phyloP scores from a whole-genome alignment of 2,329 filamentous ascomycete genomes.

The Furcasterigmium furcatum region DNA sequence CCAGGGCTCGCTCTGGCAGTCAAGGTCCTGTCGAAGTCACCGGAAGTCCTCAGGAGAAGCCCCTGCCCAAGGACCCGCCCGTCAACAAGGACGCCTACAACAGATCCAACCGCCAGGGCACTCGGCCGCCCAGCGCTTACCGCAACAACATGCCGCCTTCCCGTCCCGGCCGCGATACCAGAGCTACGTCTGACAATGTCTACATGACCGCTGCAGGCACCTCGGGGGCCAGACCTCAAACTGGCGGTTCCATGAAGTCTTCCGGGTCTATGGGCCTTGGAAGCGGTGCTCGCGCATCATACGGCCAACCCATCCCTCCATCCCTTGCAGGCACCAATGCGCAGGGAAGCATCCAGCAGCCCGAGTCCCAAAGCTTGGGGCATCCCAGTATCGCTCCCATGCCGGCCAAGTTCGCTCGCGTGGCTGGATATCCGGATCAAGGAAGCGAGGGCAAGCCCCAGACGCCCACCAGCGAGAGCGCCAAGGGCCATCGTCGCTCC shows the following conservation, averaged over 20 bases:
- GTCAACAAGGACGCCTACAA: conserved; percentile 38
- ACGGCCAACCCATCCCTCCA: conserved; percentile 84
- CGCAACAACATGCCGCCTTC: conserved; percentile 32
- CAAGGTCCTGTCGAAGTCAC: conserved; percentile 46
- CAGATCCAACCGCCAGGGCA: conserved; percentile 28
- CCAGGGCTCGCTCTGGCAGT: conserved; percentile 45
- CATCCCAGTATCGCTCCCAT: conserved; percentile 56
- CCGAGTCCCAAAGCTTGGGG: conserved; percentile 67
- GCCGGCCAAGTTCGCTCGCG: conserved; percentile 55
- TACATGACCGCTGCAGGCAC: conserved; percentile 44
- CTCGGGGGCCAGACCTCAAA: conserved; percentile 62
- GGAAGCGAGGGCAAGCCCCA: conserved; percentile 6
- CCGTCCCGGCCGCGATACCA: conserved; percentile 47
- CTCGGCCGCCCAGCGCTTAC: conserved; percentile 47
- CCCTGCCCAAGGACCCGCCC: conserved; percentile 56
- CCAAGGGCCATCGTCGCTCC: conserved; percentile 63
- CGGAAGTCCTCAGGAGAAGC: conserved; percentile 47
- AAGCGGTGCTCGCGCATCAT: conserved; percentile 60
- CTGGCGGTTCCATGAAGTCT: conserved; percentile 76
- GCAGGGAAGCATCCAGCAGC: conserved; percentile 86
- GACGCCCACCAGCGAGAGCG: conserved; percentile 24
- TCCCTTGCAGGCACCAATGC: conserved; percentile 85
- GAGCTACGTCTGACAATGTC: conserved; percentile 50
- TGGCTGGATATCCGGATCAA: conserved; percentile 55
- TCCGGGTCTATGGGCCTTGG: conserved; percentile 60